Evolutionary conservation across 768 basidiomycete species (phyloP).

Genomic region (Amanita fuliginea): DNA sequence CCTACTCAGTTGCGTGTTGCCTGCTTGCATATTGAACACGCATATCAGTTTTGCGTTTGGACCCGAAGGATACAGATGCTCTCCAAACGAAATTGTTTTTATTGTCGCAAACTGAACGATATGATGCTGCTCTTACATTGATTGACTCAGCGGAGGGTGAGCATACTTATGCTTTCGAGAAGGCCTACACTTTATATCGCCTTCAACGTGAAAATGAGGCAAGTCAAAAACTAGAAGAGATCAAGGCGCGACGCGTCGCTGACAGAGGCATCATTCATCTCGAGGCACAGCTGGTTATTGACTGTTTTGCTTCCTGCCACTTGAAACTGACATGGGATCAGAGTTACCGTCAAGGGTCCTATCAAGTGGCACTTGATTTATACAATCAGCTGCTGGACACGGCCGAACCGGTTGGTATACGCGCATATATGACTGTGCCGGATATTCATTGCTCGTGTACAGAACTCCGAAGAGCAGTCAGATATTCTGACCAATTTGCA

Average conservation of each 20-base stretch:
- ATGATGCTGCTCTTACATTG: slow-evolving; percentile 54
- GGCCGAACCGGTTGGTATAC: slow-evolving; percentile 55
- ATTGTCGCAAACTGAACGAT: slow-evolving; percentile 79
- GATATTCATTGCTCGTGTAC: slow-evolving; percentile 8
- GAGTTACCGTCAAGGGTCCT: slow-evolving; percentile 73
- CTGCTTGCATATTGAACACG: not conserved
- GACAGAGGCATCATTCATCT: slow-evolving; percentile 66
- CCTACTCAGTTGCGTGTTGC: slow-evolving; percentile 8
- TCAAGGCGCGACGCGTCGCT: slow-evolving; percentile 33
- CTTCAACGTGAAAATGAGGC: slow-evolving; percentile 72
- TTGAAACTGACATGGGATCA: slow-evolving; percentile 18
- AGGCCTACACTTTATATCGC: slow-evolving; percentile 77
- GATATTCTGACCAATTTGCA: slow-evolving; percentile 81
- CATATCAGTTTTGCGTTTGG: slow-evolving; percentile 54
- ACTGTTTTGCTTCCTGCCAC: not conserved
- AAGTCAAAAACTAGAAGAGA: slow-evolving; percentile 31
- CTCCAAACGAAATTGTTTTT: slow-evolving; percentile 80
- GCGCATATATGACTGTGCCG: not conserved
- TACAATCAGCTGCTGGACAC: slow-evolving; percentile 77
- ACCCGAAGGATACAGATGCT: slow-evolving; percentile 60
- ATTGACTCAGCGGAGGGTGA: slow-evolving; percentile 25
- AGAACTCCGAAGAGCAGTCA: slow-evolving; percentile 82
- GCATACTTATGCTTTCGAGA: slow-evolving; percentile 44
- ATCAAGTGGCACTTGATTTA: slow-evolving; percentile 60
- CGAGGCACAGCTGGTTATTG: slow-evolving; percentile 72